These are phyloP conservation scores for Erythrophleum fordii DNA, from an alignment of 306 rosid species.

Conservation along the genomic window DNA sequence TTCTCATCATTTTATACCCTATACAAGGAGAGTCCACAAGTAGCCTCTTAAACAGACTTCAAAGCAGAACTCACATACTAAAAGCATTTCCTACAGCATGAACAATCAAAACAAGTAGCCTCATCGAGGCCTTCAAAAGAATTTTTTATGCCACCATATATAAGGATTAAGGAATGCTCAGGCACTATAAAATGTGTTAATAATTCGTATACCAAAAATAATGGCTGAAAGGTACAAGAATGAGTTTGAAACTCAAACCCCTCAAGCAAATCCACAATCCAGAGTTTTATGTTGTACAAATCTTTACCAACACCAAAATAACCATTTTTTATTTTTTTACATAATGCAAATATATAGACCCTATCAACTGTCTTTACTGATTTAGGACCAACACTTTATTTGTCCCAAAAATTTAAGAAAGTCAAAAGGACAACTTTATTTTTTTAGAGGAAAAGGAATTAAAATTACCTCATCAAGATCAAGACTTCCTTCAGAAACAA, in stretches of 20 bases:
- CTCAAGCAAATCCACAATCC: constrained; percentile 6
- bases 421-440: background rate
- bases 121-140: background rate
- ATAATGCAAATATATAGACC: background rate
- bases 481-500: constrained; percentile 81
- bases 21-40: background rate
- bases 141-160: background rate
- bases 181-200: background rate
- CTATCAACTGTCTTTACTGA: constrained; percentile 3
- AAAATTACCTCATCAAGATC: constrained; percentile 83
- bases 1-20: background rate
- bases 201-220: background rate
- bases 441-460: background rate
- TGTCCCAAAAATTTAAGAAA: background rate
- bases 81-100: background rate
- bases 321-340: background rate
- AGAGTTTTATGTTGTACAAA: background rate
- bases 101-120: background rate
- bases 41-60: constrained; percentile 6
- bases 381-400: background rate
- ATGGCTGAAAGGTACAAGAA: background rate
- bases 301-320: background rate
- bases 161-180: background rate
- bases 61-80: background rate
- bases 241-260: background rate